Base-by-base conservation (phyloP, 306 rosid species). In the Vigna radiata region DNA sequence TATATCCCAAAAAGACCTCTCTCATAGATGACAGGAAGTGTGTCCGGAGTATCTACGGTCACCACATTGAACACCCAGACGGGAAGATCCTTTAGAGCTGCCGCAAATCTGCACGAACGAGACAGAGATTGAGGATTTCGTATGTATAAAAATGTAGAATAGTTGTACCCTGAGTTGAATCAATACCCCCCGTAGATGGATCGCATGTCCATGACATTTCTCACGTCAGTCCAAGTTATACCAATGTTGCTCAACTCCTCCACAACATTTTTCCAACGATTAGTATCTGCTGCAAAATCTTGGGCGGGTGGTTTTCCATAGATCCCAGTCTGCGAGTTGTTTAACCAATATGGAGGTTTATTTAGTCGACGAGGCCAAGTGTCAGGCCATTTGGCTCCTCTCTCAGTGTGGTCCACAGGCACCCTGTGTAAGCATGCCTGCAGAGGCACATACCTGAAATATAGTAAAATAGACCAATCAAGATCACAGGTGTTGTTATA, bases 201-300 rank as follows among this genome's bases (percentile, higher is more conserved):
- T 77, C 96, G 87, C 98, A 89, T 91, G 79, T 94, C 97, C 98
- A 94, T 94, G 72, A 88, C 89, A 85, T 91, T 94, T 83, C 97
- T 90, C 76, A 94, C 90, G 5, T 86, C 79, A 60, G 90, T 81
- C 96, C 96, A 89, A 80, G 73, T 87, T 81, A 94, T 84, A n/a
- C 98, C 98, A 59, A 85, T 76, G 74, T 80, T 84, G 80, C 36
- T 90, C 85, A 90, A 68, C 73, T 87, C 90, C 15, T 85, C 88
- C 70, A 91, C 88, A 1, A 83, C 87, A 15, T 87, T 82, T 79
- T 86, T 94, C 97, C 97, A 94, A 62, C 92, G 98, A 68, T 89
- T 89, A 61, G 41, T 82, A 78, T 94, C 98, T 43, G 86, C 84
- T 53, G 64, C 73, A 81, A 94, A 90, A 86, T 94, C 98, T 77